These are phyloP conservation scores for Chaetothyriales sp. DNA, from an alignment of 2,329 filamentous ascomycete genomes.

Conservation along the genomic window DNA sequence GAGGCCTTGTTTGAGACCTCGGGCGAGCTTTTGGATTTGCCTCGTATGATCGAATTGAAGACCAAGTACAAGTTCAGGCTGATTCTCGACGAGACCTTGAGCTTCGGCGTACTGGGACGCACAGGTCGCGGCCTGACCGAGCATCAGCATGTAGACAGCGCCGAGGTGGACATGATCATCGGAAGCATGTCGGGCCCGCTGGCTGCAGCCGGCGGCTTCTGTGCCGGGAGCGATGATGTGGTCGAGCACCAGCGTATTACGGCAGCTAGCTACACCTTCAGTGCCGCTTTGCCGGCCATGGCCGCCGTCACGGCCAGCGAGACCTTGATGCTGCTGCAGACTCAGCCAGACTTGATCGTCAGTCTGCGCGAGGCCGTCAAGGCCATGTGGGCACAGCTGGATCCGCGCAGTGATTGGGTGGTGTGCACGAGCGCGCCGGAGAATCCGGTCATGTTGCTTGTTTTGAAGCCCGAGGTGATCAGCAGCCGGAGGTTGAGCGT, in stretches of 20 bases:
- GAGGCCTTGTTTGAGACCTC: conserved; percentile 87
- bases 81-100: conserved; percentile 95
- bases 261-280: conserved; percentile 86
- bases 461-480: conserved; percentile 72
- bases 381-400: conserved; percentile 71
- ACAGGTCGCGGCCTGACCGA: conserved; percentile 89
- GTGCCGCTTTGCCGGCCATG: conserved; percentile 84
- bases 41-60: conserved; percentile 85
- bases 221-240: conserved; percentile 78
- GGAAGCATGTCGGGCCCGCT: conserved; percentile 82
- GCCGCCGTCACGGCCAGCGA: conserved; percentile 92
- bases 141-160: conserved; percentile 87
- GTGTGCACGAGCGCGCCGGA: conserved; percentile 65
- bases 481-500: conserved; percentile 52
- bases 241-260: conserved; percentile 94
- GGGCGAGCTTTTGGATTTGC: conserved; percentile 72
- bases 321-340: conserved; percentile 72
- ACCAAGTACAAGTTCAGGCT: conserved; percentile 95
- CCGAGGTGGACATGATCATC: conserved; percentile 92
- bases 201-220: conserved; percentile 90
- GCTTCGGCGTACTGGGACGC: conserved; percentile 83
- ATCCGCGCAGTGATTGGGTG: conserved; percentile 89
- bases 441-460: conserved; percentile 75
- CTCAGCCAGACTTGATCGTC: conserved; percentile 65
- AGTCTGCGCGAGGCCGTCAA: conserved; percentile 77